Base-by-base conservation (phyloP, 129 eudicot genomes). In the Flaveria linearis region DNA sequence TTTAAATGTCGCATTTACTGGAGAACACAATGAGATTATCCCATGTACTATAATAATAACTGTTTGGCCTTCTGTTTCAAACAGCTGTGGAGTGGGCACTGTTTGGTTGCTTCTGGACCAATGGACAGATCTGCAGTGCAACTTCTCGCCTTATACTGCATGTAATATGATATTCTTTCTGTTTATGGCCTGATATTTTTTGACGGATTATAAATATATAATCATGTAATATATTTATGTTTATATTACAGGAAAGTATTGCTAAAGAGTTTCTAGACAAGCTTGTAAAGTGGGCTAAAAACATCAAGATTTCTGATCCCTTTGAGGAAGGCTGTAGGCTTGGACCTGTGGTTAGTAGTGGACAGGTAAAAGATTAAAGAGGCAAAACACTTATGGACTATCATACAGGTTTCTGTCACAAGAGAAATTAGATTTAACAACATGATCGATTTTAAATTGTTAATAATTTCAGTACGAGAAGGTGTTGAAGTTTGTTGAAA, bases 51-150 rank as follows among this genome's bases (percentile, higher is more conserved):
- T 51, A 14, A 65, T 36, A 20, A 4, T 53, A 42, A 42, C 57
- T 74, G 61, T 43, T 67, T 51, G 23, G 47, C 26, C 9, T 53
- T 80, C 36, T 10, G 18, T 76, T 76, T 69, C 51, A 22, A 73
- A 72, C 94, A 95, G 97, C 99, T 85, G 99, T 88, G 36, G 99
- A 95, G 84, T 95, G 99, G 99, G 76, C 93, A 64, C 87, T 87
- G 52, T 95, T 95, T 82, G 99, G 99, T 76, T 91, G 97, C 93
- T 95, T 95, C 80, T 95, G 97, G 99, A 89, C 96, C 64, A 95
- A 95, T 65, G 99, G 99, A 72, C 99, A 95, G 75, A 95, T 95
- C 80, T 95, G 99, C 86, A 95, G 99, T 82, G 97, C 99, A 62
- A 95, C 99, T 16, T 95, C 99, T 63, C 96, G 99, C 25, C 96